phyloP scores from a whole-genome alignment of 495 filamentous ascomycete genomes.

The Podospora sp. region DNA sequence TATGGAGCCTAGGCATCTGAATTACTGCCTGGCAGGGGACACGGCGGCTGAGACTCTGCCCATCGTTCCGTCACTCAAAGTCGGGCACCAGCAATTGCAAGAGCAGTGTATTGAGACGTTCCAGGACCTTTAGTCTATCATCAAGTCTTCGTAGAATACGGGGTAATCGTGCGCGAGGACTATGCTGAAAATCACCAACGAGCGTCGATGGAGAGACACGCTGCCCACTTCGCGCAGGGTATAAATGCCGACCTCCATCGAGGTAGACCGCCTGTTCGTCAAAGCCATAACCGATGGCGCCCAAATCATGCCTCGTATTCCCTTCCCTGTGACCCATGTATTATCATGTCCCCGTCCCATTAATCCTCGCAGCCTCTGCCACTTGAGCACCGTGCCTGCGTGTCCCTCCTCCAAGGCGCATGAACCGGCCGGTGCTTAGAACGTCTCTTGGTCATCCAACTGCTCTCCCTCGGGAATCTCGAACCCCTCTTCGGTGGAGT shows the following conservation, averaged over 20 bases:
- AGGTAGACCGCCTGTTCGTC: conserved; percentile 6
- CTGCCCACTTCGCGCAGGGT: conserved; percentile 24
- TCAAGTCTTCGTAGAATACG: conserved; percentile 27
- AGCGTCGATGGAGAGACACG: conserved; percentile 22
- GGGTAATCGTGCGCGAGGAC: conserved; percentile 25
- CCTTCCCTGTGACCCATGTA: conserved; percentile 7
- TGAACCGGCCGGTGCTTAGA: conserved; percentile 46
- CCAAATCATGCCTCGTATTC: conserved; percentile 24
- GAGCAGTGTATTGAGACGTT: conserved; percentile 3
- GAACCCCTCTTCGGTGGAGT: conserved; percentile 93
- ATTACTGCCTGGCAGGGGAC: not conserved
- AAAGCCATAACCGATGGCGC: conserved; percentile 27
- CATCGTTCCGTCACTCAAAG: not conserved
- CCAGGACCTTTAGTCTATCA: conserved; percentile 25
- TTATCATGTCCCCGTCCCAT: conserved; percentile 3
- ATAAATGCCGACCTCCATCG: conserved; percentile 31
- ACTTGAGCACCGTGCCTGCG: not conserved
- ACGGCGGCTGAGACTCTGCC: not conserved
- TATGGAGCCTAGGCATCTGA: not conserved
- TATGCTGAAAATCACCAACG: conserved; percentile 32
- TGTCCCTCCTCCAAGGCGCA: not conserved
- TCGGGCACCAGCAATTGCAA: not conserved
- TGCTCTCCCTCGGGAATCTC: conserved; percentile 76
- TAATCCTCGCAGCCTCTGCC: conserved; percentile 9
- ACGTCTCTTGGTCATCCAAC: conserved; percentile 74